A percentile compares a stretch with the other conserved stretches of the same genome.
Evolutionary conservation across 345 rosid species (phyloP).

Genomic region (Aquilaria yunnanensis): DNA sequence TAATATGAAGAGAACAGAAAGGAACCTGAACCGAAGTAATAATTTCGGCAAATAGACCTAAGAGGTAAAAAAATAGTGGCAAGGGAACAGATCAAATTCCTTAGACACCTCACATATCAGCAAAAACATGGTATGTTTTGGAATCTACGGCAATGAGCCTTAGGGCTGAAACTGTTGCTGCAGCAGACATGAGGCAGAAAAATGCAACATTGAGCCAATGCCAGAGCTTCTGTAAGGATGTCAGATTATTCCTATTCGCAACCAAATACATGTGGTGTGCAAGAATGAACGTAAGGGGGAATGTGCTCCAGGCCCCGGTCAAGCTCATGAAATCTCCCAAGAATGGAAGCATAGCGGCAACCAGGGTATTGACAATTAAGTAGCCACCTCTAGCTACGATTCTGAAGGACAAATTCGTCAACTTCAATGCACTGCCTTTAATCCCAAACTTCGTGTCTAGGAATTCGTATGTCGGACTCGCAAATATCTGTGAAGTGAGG

Average conservation of each 20-base stretch:
- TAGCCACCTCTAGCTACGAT: constrained; percentile 69
- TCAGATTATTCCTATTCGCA: constrained; percentile 49
- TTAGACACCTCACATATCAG: constrained; percentile 42
- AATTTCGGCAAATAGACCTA: too few species aligned
- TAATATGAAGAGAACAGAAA: too few species aligned
- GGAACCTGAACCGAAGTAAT: too few species aligned
- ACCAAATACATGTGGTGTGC: constrained; percentile 86
- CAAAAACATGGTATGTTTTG: constrained; percentile 72
- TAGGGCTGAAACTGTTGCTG: constrained; percentile 66
- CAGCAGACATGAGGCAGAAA: constrained; percentile 58
- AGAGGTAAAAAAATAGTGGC: too few species aligned
- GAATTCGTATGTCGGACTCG: constrained; percentile 87
- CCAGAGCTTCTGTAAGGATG: constrained; percentile 49
- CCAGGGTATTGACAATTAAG: constrained; percentile 55
- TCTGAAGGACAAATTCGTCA: constrained; percentile 54
- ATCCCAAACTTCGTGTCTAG: constrained; percentile 80
- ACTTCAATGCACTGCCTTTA: constrained; percentile 52
- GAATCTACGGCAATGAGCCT: constrained; percentile 77
- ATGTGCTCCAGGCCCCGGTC: constrained; percentile 85
- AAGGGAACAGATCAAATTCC: too few species aligned
- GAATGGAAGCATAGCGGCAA: constrained; percentile 83
- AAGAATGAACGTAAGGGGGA: constrained; percentile 85
- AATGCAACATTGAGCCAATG: constrained; percentile 77
- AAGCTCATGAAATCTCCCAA: constrained; percentile 90
- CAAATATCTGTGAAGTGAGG: constrained; percentile 54